Conservation (phyloP, 306 rosid genomes). For the Corylus heterophylla region DNA sequence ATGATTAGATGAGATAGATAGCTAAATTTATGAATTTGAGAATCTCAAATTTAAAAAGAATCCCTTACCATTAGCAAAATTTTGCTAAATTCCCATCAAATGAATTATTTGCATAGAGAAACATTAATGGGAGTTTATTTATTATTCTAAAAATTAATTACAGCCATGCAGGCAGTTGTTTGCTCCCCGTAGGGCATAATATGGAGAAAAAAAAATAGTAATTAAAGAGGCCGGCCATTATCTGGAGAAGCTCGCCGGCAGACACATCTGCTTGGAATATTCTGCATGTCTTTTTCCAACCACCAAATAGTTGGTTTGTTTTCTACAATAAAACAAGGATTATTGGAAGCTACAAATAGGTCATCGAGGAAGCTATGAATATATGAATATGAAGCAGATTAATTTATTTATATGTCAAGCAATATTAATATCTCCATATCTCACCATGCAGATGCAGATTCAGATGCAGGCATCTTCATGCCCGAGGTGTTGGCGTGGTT, state of each 20-base stretch:
- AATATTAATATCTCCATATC: neutral
- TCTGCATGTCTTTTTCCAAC: neutral
- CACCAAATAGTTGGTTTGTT: neutral
- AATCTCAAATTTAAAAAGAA: no score
- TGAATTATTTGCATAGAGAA: no score
- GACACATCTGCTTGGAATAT: neutral
- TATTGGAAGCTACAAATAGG: neutral
- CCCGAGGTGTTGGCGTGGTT: constrained; percentile 47
- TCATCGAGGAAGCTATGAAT: neutral
- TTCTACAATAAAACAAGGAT: neutral
- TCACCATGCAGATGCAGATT: neutral
- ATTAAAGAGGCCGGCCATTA: neutral
- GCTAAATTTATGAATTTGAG: no score
- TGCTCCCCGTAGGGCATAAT: neutral
- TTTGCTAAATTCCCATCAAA: no score
- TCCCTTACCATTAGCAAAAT: no score
- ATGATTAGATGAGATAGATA: no score
- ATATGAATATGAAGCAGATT: neutral
- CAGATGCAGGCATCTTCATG: neutral
- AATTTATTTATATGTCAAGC: neutral
- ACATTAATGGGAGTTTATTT: no score
- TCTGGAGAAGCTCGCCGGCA: neutral
- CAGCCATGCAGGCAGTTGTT: neutral
- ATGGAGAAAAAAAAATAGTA: no score
- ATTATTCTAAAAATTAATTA: no score